Base-by-base conservation (phyloP, 2,329 filamentous ascomycete species). In the Colletotrichum magnum region DNA sequence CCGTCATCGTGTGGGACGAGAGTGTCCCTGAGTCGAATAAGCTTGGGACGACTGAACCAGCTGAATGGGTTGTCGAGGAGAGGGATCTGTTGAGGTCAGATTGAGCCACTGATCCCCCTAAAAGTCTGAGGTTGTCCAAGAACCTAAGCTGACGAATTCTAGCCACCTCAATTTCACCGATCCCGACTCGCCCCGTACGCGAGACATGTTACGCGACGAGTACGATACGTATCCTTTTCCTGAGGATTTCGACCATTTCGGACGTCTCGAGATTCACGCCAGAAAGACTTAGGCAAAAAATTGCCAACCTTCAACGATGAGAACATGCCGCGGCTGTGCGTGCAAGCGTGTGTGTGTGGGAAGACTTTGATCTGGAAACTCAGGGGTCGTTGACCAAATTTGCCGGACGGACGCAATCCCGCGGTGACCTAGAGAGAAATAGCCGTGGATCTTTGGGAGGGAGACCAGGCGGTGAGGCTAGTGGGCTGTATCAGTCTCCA, bases 1-100 rank as follows among this genome's bases (percentile, higher is more conserved):
- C 70, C 3, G 56, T 69, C 26, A 73, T 74, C 58, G 64, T 75
- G 3, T 74, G 72, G 72, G 16, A 70, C n/a, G n/a, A 9, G 18
- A 12, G n/a, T 12, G 13, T 7, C 24, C 47, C 41, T 6, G 16
- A 4, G 15, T 10, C 2, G 13, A 15, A 2, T 15, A 43, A 43
- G 16, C 2, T 15, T 6, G 13, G 10, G 5, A 12, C 13, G 3
- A 15, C 41, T 36, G 15, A 43, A 2, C 16, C 5, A 12, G 10
- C 41, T 5, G 15, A 43, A 5, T 43, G 41, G 41, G 41, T 43
- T 43, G 41, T 26, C 50, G 50, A 52, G n/a, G 52, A 56, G 32
- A 36, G n/a, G 2, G 26, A 12, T 4, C 15, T 32, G 24, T n/a
- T 51, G 32, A 58, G 61, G 54, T 65, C 32, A 36, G 32, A 36